A percentile compares a stretch with the other conserved stretches of the same genome.
Conservation (phyloP, 805 yeast species). For the Candida mattraensis region DNA sequence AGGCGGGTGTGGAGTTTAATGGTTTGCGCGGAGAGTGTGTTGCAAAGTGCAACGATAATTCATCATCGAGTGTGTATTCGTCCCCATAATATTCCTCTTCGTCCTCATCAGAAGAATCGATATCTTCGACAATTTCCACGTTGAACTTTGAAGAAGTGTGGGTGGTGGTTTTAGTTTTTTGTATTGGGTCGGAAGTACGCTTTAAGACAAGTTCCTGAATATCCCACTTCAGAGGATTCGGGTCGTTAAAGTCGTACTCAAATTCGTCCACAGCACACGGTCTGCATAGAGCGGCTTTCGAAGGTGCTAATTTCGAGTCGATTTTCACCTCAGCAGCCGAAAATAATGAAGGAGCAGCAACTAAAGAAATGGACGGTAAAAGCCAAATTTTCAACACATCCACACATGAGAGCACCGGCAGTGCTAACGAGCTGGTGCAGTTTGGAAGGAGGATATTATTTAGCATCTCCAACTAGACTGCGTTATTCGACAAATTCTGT, state of each 20-base stretch:
- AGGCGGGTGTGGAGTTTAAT: too few species aligned
- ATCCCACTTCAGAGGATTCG: conserved; percentile 34
- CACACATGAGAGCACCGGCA: too few species aligned
- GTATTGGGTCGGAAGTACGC: background rate
- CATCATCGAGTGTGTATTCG: conserved; percentile 28
- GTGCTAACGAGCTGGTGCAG: too few species aligned
- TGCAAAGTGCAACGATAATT: conserved; percentile 16
- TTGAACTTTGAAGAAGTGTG: conserved; percentile 5
- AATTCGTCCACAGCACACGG: conserved; percentile 34
- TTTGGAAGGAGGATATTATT: too few species aligned
- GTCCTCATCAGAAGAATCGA: conserved; percentile 11
- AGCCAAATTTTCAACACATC: too few species aligned
- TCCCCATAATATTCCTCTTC: conserved; percentile 15
- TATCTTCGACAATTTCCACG: conserved; percentile 6
- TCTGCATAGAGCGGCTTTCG: conserved; percentile 5
- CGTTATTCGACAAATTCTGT: too few species aligned
- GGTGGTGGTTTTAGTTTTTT: background rate
- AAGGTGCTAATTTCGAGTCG: conserved; percentile 3
- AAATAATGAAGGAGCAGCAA: too few species aligned
- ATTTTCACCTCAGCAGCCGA: background rate
- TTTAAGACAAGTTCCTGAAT: conserved; percentile 13
- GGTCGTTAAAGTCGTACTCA: conserved; percentile 29
- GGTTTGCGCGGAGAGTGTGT: too few species aligned
- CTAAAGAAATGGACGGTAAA: too few species aligned
- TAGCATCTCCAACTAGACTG: too few species aligned